Base-by-base conservation (phyloP, 2,329 filamentous ascomycete genomes). In the Laburnicola sp. region DNA sequence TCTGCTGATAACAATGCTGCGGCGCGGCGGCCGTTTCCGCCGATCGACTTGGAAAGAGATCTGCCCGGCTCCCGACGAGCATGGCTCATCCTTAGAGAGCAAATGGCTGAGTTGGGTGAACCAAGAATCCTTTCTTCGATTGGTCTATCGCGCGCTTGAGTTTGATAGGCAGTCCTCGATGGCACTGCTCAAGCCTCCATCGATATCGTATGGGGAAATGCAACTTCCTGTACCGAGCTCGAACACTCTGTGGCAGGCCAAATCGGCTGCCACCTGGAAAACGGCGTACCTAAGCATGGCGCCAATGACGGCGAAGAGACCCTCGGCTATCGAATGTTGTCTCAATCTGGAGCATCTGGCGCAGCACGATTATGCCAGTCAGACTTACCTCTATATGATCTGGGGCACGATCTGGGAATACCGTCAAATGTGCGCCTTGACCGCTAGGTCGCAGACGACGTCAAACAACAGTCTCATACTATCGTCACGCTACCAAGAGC, bases 21-120 rank as follows among this genome's bases (percentile, higher is more conserved):
- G 80, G 2, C 71, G 80, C 44, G 75, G 73, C n/a, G 78, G 82
- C 22, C 78, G 80, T 45, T 86, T 86, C n/a, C n/a, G n/a, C n/a
- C n/a, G n/a, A n/a, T n/a, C n/a, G n/a, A n/a, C n/a, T 59, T 78
- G 81, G 50, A 74, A 79, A 23, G 77, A 77, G 11, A 72, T 74
- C 3, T 84, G 82, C 57, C 74, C 77, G 80, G 78, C 30, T 35
- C 22, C 42, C 7, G 7, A 37, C 8, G 35, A 37, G 6, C 8
- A 8, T 6, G 35, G 35, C 6, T 6, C 7, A 6, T 6, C 7
- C 6, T 21, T 37, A 6, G 8, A 37, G 35, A 8, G 16, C 8
- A 37, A 37, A 16, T 37, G 35, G 35, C 35, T 9, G 6, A 16
- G 6, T 8, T 37, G 35, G 35, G 16, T 37, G 6, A 16, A 37